Base-by-base conservation (phyloP, 2,329 filamentous ascomycete species). In the Stachybotrys echinatus region DNA sequence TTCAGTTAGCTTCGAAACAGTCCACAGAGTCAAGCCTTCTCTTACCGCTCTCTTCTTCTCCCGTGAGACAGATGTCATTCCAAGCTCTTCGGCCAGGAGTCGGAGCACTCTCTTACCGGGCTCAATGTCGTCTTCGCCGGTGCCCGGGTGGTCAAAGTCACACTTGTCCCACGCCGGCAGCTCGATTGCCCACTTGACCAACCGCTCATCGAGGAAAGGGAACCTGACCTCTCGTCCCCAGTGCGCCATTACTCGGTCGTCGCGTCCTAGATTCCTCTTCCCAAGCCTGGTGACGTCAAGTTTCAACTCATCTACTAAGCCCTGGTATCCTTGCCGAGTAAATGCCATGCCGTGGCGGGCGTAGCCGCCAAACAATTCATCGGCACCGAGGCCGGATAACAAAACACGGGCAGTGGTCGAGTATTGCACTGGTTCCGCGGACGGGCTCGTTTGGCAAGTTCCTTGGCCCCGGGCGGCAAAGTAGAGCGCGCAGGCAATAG, bases 281-380 rank as follows among this genome's bases (percentile, higher is more conserved):
- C 92, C 92, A 2, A 99, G 81, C 21, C 95, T 83, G 45, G 81
- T 76, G 37, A 97, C 86, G 54, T 99, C 94, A 3, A 97, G 76
- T 52, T 88, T 82, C 5, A 99, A 79, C 68, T 99, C 92, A 1
- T 89, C 81, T 5, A 92, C 71, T 2, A 99, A 78, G 0, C 86
- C 89, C 0, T 70, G 53, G 57, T 89, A 90, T 1, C 89, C 87
- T 18, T 73, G 70, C 7, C 86, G 80, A 6, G 76, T 73, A 63
- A 88, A 96, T 0, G 92, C 90, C 4, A 83, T 82, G 3, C 83
- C 80, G 61, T 99, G 94, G 7, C 95, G 84, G 10, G 83, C 84
- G 65, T 99, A 99, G 7, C 94, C 94, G 17, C 89, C 94, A 64
- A 99, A 97, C 1, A 99, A 80, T 69, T 99, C 94, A 62, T 99